Evolutionary conservation across 2,329 filamentous ascomycete species (phyloP).

Genomic region (Paraphoma chrysanthemicola): DNA sequence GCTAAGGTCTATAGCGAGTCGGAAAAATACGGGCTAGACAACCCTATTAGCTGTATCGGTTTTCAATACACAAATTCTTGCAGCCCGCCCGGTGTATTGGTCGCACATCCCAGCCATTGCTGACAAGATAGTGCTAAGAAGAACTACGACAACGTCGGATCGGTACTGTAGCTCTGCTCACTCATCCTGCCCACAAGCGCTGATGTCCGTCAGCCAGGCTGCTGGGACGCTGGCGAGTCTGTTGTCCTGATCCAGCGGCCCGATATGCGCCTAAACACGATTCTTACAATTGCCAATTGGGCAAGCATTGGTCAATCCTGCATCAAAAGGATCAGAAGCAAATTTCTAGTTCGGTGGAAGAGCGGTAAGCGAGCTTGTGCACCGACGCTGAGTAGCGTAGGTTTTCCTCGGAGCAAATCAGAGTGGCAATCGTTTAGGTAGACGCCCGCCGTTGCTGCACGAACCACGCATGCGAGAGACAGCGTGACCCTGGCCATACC

Average conservation of each 20-base stretch:
- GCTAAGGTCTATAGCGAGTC: too few relatives aligned
- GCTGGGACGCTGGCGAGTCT: conserved; percentile 6
- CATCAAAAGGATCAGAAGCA: neutral
- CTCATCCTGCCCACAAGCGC: conserved; percentile 14
- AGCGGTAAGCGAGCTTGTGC: conserved; percentile 9
- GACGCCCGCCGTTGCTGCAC: conserved; percentile 32
- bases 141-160: conserved; percentile 4
- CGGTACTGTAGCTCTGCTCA: neutral
- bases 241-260: conserved; percentile 3
- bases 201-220: conserved; percentile 31
- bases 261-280: conserved; percentile 11
- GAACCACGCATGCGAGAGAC: conserved; percentile 26
- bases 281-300: conserved; percentile 17
- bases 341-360: conserved; percentile 15
- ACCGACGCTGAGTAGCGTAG: conserved; percentile 21
- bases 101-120: neutral
- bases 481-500: conserved; percentile 32
- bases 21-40: too few relatives aligned
- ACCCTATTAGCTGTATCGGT: neutral
- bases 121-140: conserved; percentile 8
- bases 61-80: neutral
- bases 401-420: conserved; percentile 30
- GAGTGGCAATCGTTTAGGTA: conserved; percentile 14
- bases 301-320: neutral
- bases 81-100: too few relatives aligned